Evolutionary conservation across 2,329 filamentous ascomycete species (phyloP), one percentile per base, ranked within the genome.

Genomic region (Escovopsis sp.): DNA sequence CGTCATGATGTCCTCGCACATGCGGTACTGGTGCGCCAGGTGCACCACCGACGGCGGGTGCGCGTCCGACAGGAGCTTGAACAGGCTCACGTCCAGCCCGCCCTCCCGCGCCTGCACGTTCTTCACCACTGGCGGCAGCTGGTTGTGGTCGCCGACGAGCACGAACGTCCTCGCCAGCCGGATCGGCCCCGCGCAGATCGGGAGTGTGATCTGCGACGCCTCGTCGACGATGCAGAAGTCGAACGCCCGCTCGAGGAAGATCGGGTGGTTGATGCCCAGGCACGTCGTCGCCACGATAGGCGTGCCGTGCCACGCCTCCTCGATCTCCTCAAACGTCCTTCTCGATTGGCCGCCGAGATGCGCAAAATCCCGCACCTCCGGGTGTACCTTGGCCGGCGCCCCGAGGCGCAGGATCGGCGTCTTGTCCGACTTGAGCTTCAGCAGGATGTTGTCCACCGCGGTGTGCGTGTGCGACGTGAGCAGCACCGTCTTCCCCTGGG

Each of bases 221-320:
- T 98, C 90, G 45, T 98, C 90, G 4, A 98, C 88, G 42, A 98
- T 96, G 51, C 90, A 98, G 52, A 94, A 96, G 57, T 98, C 90
- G 46, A 98, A 98, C 1, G 79, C 76, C 4, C 90, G 79, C 50
- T 88, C 81, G 38, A 73, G 79, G 59, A 98, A 96, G 8, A 98
- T 63, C 3, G 78, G 70, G 53, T 98, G 90, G 46, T 80, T 88
- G 52, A 94, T 83, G 3, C 87, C 85, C 18, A 98, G 69, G 51
- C 90, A 98, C 1, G 90, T 96, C 1, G 90, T 94, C 4, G 88
- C 90, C 3, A 98, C 90, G 19, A 98, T 77, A 2, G 82, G 82
- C 2, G 82, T 84, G 33, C 79, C 76, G 52, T 90, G 81, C 72
- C 90, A 96, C 0, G 80, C 78, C 37, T 73, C 70, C 42, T 81